Percentiles rank a stretch among this genome's conserved stretches.
Evolutionary conservation across 768 basidiomycete species (phyloP).

Genomic region (Amanita inopinata): DNA sequence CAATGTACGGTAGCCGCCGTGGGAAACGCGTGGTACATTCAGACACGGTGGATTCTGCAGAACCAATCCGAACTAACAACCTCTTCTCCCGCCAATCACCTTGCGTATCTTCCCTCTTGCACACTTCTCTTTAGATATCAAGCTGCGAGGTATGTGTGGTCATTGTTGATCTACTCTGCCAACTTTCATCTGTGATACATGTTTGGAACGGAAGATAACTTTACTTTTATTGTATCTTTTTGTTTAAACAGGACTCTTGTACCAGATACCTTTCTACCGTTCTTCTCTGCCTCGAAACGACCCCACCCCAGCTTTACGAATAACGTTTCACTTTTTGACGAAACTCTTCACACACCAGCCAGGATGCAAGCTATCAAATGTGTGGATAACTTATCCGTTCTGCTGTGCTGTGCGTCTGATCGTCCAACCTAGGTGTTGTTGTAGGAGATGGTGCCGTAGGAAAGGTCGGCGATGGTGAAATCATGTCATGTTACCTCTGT

Average conservation of each 20-base stretch:
- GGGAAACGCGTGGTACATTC: conserved; percentile 6
- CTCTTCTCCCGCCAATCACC: neutral
- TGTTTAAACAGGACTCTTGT: neutral
- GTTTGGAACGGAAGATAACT: neutral
- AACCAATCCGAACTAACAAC: too few relatives aligned
- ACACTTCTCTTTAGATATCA: conserved; percentile 4
- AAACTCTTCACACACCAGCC: conserved; percentile 12
- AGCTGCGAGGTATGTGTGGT: conserved; percentile 1
- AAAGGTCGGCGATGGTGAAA: conserved; percentile 48
- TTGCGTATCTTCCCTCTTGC: neutral
- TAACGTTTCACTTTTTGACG: neutral
- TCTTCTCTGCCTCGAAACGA: conserved; percentile 2
- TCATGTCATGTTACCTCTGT: conserved; percentile 9
- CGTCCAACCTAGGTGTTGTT: conserved; percentile 69
- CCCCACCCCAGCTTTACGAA: conserved; percentile 2
- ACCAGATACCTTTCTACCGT: conserved; percentile 1
- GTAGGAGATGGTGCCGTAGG: conserved; percentile 98
- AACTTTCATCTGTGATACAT: neutral
- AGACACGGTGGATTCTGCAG: too few relatives aligned
- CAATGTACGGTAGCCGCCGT: conserved; percentile 3
- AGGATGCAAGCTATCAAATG: conserved; percentile 91
- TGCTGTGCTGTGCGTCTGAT: conserved; percentile 21
- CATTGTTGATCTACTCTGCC: neutral
- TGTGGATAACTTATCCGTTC: conserved; percentile 24
- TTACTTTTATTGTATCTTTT: neutral